phyloP scores from a whole-genome alignment of 441 rosid genomes.

The Aquilaria agallochum region DNA sequence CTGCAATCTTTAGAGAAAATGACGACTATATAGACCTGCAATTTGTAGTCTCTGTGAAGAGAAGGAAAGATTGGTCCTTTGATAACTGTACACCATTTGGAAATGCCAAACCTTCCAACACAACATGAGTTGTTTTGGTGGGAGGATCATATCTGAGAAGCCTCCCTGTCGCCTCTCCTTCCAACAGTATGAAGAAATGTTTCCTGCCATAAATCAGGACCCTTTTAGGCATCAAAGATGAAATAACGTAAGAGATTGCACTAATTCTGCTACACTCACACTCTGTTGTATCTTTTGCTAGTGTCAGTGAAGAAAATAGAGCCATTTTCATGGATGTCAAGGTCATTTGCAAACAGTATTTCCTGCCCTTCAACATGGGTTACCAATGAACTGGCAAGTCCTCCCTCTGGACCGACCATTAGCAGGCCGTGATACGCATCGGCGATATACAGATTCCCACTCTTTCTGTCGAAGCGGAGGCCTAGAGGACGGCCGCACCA shows the following conservation, averaged over 20 bases:
- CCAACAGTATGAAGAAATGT: conserved; percentile 86
- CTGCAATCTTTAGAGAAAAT: too few species aligned
- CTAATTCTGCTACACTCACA: conserved; percentile 36
- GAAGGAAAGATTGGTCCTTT: conserved; percentile 69
- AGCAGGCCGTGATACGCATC: conserved; percentile 89
- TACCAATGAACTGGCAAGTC: conserved; percentile 67
- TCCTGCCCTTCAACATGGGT: conserved; percentile 62
- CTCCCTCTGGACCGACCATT: conserved; percentile 81
- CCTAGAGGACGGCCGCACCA: conserved; percentile 89
- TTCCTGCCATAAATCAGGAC: conserved; percentile 36
- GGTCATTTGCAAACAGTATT: conserved; percentile 91
- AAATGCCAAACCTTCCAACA: conserved; percentile 83
- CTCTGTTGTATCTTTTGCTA: conserved; percentile 82
- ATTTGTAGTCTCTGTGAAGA: conserved; percentile 88
- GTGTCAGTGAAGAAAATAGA: conserved; percentile 97
- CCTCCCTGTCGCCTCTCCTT: conserved; percentile 96
- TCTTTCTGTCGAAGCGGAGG: conserved; percentile 62
- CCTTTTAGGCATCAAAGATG: neutral
- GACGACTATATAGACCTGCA: conserved; percentile 52
- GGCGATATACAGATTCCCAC: conserved; percentile 73
- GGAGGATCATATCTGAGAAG: conserved; percentile 87
- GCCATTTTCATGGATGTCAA: conserved; percentile 80
- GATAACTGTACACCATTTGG: conserved; percentile 93
- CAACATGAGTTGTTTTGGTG: conserved; percentile 66
- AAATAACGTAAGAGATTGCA: neutral